Base-by-base conservation (phyloP, 305 asterid genomes). In the Solanum hybrid region DNA sequence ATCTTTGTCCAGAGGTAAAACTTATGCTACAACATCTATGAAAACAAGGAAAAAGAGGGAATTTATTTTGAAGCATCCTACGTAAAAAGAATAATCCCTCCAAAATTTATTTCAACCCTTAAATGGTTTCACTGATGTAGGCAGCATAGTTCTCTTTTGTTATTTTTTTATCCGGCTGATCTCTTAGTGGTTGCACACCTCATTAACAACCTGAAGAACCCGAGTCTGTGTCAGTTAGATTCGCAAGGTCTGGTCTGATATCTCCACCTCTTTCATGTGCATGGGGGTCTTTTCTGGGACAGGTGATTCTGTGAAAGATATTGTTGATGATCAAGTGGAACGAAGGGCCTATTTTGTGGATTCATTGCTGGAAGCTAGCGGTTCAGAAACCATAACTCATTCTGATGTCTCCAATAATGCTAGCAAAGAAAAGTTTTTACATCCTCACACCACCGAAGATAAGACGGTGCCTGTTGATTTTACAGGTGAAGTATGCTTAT, bases 261-360 rank as follows among this genome's bases (percentile, higher is more conserved):
- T 84, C 37, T 84, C 31, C 32, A 17, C 76, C 76, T 85, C 32
- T 56, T 51, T 85, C 46, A 85, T 56, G 32, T 85, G 87, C 75
- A 85, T 56, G 22, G 12, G 13, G 42, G 40, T 85, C 13, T 85
- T 85, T 85, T 27, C 35, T 22, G 42, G 38, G 76, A 56, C 94
- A 97, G 99, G 92, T 87, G 97, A 95, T 84, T 87, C 94, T 88
- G 91, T 91, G 88, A 79, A 91, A 89, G 88, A 93, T 89, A 90
- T 89, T 78, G 92, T 91, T 84, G 95, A 94, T 89, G 89, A 91
- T 89, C 93, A 91, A 89, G 95, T 90, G 85, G 97, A 94, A 87
- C 96, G 98, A 91, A 95, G 97, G 91, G 95, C 94, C 91, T 96
- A 94, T 87, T 97, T 97, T 92, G 96, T 97, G 91, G 98, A 95